Evolutionary conservation across 192 early-diverging fungal genomes (phyloP), one percentile per base, ranked within the genome.

Genomic region (Coemansia sp.): DNA sequence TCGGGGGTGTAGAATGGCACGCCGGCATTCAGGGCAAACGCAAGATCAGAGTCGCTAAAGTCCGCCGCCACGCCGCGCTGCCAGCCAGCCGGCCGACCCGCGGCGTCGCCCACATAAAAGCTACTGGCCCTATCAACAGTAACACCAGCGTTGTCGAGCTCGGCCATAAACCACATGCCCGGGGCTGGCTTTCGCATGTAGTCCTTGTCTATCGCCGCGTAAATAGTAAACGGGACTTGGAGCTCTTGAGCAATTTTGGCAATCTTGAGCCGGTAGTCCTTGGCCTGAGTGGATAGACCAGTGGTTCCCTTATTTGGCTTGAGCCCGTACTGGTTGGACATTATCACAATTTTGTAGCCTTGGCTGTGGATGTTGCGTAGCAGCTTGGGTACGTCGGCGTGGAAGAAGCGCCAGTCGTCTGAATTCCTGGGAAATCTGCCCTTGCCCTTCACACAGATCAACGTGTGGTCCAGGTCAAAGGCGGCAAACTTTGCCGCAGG

Each of bases 61-160:
- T 98, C 95, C 51, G 82, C 83, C 18, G 71, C 65, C 1, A 54
- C 65, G 4, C 80, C 82, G 0, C 37, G 52, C 52, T 81, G 82
- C 86, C 88, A 89, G n/a, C 73, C 79, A 2, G 51, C 72, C 1
- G 71, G 65, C 30, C 95, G 63, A 1, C 95, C 93, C n/a, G 92
- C 92, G 3, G 93, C 95, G 70, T 98, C 95, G 19, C 95, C 95
- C 4, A 92, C 88, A 77, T 83, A 98, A 39, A 92, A 94, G 55
- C 86, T 87, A 3, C 60, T 43, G 6, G 35, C 37, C 31, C 42
- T 53, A 53, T 92, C 90, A 58, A 83, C 39, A 8, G 41, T 56
- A 13, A 67, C 34, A 14, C 27, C 51, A 22, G 33, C 58, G 27
- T 81, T 67, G 29, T 68, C 54, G 27, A 58, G 58, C 50, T 59